Conservation (phyloP, 352 stramenopile species). For the Globisporangium megalacanthum region DNA sequence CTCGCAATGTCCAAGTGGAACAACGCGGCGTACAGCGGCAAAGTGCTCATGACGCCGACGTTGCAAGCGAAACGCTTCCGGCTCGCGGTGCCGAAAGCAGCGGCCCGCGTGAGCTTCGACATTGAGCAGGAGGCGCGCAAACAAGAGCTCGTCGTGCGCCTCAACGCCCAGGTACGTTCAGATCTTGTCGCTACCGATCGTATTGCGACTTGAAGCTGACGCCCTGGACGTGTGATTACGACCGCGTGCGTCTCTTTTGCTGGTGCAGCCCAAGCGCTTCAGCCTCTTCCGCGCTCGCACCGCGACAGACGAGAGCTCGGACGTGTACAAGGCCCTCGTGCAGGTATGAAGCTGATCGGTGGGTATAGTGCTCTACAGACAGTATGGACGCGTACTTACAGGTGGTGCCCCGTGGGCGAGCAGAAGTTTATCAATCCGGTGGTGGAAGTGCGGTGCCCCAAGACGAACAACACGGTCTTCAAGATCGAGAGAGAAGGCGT, state of each 20-base stretch:
- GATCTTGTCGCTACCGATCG: not conserved
- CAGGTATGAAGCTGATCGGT: slow-evolving; percentile 19
- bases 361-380: not conserved
- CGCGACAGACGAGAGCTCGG: slow-evolving; percentile 21
- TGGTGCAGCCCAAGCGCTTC: slow-evolving; percentile 31
- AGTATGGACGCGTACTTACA: not conserved
- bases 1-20: slow-evolving; percentile 53
- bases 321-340: slow-evolving; percentile 37
- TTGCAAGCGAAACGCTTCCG: slow-evolving; percentile 47
- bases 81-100: slow-evolving; percentile 38
- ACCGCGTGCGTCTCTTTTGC: not conserved
- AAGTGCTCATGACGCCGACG: slow-evolving; percentile 45
- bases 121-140: slow-evolving; percentile 73
- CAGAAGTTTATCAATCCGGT: slow-evolving; percentile 85
- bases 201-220: no score
- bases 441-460: slow-evolving; percentile 56
- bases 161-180: slow-evolving; percentile 38
- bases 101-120: slow-evolving; percentile 47
- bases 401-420: no score
- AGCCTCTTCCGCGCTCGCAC: slow-evolving; percentile 40
- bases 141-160: slow-evolving; percentile 55
- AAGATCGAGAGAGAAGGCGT: slow-evolving; percentile 83
- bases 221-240: not conserved
- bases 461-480: slow-evolving; percentile 63
- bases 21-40: slow-evolving; percentile 56